Percentiles rank a stretch among this genome's conserved stretches.
Conservation (phyloP, 768 basidiomycete genomes). For the Rhodosporidiobolus sp. region DNA sequence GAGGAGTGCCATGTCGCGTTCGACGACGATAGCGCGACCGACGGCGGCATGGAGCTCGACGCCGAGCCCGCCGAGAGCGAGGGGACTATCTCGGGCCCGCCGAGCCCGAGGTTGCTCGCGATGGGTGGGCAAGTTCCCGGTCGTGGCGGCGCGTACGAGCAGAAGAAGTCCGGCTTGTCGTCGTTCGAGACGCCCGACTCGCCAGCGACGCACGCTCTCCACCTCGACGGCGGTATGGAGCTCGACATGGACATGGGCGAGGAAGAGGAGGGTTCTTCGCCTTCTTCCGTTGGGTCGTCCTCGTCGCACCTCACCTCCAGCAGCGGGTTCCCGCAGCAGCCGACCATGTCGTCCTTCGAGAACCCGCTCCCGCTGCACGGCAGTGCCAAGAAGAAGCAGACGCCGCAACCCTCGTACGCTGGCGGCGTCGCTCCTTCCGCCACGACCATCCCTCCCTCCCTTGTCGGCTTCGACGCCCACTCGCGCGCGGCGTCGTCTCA, state of each 20-base stretch:
- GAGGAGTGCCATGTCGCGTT: constrained; percentile 76
- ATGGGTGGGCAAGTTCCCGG: not conserved
- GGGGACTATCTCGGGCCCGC: constrained; percentile 37
- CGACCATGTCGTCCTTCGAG: constrained; percentile 7
- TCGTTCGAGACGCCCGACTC: constrained; percentile 54
- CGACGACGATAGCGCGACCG: constrained; percentile 36
- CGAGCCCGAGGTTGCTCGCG: constrained; percentile 22
- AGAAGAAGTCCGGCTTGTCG: constrained; percentile 44
- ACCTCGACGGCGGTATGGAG: constrained; percentile 39
- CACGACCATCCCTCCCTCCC: constrained; percentile 16
- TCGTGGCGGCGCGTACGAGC: constrained; percentile 19
- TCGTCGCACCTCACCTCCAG: constrained; percentile 1
- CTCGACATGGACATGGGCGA: constrained; percentile 43
- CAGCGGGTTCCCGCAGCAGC: not conserved
- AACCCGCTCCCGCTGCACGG: constrained; percentile 17
- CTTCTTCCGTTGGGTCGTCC: constrained; percentile 21
- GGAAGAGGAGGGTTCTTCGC: constrained; percentile 22
- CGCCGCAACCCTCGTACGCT: constrained; percentile 3
- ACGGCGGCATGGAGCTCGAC: constrained; percentile 37
- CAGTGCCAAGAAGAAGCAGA: constrained; percentile 22
- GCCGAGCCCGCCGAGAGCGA: constrained; percentile 33
- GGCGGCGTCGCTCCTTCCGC: constrained; percentile 12
- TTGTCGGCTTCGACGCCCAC: constrained; percentile 25
- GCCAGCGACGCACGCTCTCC: constrained; percentile 42
- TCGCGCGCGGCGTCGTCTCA: not conserved